Evolutionary conservation across 2,329 filamentous ascomycete genomes (phyloP).

Genomic region (Colletotrichum higginsianum): DNA sequence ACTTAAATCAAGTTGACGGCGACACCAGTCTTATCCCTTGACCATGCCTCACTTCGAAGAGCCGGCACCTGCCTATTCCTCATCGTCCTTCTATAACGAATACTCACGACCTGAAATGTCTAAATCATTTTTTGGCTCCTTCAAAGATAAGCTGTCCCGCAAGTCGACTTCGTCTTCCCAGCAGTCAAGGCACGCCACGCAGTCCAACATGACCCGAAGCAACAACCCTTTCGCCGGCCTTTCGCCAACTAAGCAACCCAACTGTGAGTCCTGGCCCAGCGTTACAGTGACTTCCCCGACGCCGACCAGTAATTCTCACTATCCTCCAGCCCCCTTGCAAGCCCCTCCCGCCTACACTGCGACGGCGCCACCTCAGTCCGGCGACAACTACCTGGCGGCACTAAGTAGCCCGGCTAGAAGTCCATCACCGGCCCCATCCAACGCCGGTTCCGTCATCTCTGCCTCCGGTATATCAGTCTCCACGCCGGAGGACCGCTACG

Average conservation of each 20-base stretch:
- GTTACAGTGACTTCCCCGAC: neutral
- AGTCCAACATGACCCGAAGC: conserved; percentile 36
- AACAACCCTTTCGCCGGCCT: conserved; percentile 44
- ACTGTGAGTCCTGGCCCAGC: conserved; percentile 39
- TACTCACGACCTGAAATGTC: conserved; percentile 20
- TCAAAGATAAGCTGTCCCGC: conserved; percentile 54
- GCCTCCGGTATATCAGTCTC: conserved; percentile 50
- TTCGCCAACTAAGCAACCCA: conserved; percentile 27
- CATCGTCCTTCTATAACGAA: neutral
- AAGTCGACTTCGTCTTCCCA: conserved; percentile 43
- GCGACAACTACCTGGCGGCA: conserved; percentile 28
- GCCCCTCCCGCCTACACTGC: conserved; percentile 55
- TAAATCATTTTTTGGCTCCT: conserved; percentile 49
- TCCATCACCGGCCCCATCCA: conserved; percentile 44
- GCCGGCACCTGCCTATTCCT: neutral
- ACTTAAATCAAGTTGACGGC: conserved; percentile 24
- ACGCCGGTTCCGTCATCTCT: conserved; percentile 30
- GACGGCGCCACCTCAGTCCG: conserved; percentile 12
- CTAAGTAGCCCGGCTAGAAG: conserved; percentile 31
- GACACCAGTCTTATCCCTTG: neutral
- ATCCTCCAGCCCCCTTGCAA: conserved; percentile 45
- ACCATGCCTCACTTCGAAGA: conserved; percentile 37
- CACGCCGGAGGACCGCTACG: conserved; percentile 76
- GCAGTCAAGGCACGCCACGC: conserved; percentile 11
- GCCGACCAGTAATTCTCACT: conserved; percentile 2